Conservation (phyloP, 305 asterid genomes). For the Petunia hybrid region DNA sequence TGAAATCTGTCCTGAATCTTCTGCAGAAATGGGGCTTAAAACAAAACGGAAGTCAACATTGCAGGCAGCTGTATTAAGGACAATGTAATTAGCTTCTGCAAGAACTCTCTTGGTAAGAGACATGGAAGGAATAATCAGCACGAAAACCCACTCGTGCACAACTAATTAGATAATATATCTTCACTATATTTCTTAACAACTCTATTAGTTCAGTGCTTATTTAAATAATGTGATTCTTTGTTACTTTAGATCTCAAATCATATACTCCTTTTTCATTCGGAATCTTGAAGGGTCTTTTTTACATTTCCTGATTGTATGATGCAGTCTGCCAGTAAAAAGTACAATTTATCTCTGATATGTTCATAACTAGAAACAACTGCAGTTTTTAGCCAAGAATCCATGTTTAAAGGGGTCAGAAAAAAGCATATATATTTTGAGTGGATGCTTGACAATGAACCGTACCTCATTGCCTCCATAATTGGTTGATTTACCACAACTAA, state of each 20-base stretch:
- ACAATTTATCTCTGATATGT: no score
- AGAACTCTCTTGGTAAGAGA: neutral
- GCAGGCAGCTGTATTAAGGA: neutral
- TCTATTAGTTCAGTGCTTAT: neutral
- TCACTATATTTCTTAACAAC: neutral
- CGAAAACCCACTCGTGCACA: conserved; percentile 31
- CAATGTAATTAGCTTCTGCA: neutral
- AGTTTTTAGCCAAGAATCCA: neutral
- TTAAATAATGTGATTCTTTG: neutral
- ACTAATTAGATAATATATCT: neutral
- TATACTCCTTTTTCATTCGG: no score
- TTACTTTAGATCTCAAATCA: neutral
- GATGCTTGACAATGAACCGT: neutral
- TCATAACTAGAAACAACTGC: neutral
- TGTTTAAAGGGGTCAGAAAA: neutral
- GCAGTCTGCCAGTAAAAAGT: neutral
- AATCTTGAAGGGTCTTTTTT: no score
- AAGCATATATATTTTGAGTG: neutral
- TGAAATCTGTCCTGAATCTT: neutral
- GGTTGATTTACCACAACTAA: no score
- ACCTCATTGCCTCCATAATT: no score
- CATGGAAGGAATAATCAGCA: neutral
- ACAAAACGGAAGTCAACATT: neutral
- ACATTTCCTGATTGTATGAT: neutral
- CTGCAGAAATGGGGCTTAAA: neutral